Base-by-base conservation (phyloP, 331 rosid species). In the Malus hybrid region DNA sequence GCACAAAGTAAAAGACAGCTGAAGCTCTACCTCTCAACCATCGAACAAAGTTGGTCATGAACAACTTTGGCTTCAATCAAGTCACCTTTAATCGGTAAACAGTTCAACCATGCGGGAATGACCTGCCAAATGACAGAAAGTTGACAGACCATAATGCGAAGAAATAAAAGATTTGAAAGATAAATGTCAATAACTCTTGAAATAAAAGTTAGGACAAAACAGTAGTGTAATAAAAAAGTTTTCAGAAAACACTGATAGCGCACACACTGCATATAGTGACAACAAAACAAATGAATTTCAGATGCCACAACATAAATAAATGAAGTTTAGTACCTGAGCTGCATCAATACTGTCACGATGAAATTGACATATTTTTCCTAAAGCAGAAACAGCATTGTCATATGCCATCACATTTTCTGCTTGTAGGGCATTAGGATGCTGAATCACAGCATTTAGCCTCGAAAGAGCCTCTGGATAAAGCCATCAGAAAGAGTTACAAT, bases 31-130 rank as follows among this genome's bases (percentile, higher is more conserved):
- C 97, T 88, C 84, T 93, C 98, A 1, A 88, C 96, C 94, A 93
- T 91, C 5, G 97, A 86, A 76, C 98, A 91, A 72, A 93, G 97
- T 83, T 89, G 98, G 75, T 93, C 98, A 13, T 91, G 98, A 64
- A 93, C 98, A 73, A 88, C 93, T 85, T 93, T 93, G 63, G 98
- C 97, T 83, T 93, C 98, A 48, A 93, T 89, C 85, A 90, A 81
- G 84, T 93, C 98, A 83, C 94, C 89, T 80, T 91, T 93, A 74
- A 93, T 91, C n/a, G 98, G 98, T 82, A 93, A 84, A 85, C 97
- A 91, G 89, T 91, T 93, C 82, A 93, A 88, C 98, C 98, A 93
- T 32, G 90, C 97, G 4, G 97, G 97, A 82, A 93, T 78, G 22
- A 91, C 93, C 98, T 93, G 83, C 44, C 73, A 89, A 79, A 77